Conservation (phyloP, 441 rosid genomes). For the Erodium trifolium region DNA sequence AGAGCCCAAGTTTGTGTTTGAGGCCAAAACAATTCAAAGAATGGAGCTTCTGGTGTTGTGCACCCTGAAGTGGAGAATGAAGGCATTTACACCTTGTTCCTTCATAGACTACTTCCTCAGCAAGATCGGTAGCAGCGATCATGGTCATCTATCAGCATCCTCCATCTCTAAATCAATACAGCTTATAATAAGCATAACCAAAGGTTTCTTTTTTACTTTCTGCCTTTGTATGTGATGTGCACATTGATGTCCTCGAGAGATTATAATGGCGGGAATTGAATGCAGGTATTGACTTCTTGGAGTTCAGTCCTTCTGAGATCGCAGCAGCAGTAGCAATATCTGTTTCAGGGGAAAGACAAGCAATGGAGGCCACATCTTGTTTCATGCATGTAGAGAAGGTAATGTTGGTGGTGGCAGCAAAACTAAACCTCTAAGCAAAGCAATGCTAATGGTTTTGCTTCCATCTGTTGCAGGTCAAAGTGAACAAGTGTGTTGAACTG, state of each 20-base stretch:
- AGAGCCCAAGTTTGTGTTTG: conserved; percentile 47
- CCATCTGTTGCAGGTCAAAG: conserved; percentile 38
- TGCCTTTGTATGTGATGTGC: not conserved
- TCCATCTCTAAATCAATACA: conserved; percentile 33
- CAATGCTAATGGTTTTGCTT: not conserved
- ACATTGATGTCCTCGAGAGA: not conserved
- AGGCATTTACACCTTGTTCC: conserved; percentile 42
- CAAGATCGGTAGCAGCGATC: conserved; percentile 25
- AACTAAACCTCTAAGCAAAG: not conserved
- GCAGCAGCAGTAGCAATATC: conserved; percentile 59
- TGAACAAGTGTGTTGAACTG: conserved; percentile 36
- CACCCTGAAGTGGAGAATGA: conserved; percentile 53
- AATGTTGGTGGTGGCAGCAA: conserved; percentile 1
- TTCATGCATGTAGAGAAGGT: conserved; percentile 41
- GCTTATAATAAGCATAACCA: conserved; percentile 37
- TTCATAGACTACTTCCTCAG: conserved; percentile 46
- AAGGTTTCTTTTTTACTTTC: conserved; percentile 26
- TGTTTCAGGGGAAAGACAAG: conserved; percentile 33
- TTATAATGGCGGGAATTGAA: conserved; percentile 26
- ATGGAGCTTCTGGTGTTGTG: conserved; percentile 55
- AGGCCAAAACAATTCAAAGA: conserved; percentile 45
- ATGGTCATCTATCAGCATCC: conserved; percentile 20
- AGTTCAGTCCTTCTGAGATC: conserved; percentile 61
- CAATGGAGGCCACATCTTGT: conserved; percentile 26
- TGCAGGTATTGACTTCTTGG: conserved; percentile 62